Evolutionary conservation across 768 basidiomycete species (phyloP).

Genomic region (Boletus sensibilis): DNA sequence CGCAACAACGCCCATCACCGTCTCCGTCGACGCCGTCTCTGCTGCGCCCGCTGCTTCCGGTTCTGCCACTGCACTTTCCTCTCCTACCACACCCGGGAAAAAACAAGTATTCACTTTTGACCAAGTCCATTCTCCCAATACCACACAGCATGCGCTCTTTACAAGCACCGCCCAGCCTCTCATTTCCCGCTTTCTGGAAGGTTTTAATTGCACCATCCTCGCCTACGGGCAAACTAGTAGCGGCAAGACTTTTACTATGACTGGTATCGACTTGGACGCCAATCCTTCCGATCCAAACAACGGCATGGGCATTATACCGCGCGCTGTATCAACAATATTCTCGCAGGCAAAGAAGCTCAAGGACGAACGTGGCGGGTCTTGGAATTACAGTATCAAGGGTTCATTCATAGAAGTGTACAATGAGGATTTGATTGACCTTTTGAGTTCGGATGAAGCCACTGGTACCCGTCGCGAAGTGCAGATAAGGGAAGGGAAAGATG

Average conservation of each 20-base stretch:
- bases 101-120: constrained; percentile 91
- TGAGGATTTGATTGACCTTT: constrained; percentile 95
- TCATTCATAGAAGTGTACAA: constrained; percentile 99
- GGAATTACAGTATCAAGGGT: constrained; percentile 80
- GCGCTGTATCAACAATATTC: constrained; percentile 90
- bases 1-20: constrained; percentile 66
- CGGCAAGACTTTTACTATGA: constrained; percentile 79
- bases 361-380: constrained; percentile 69
- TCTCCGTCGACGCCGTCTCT: constrained; percentile 76
- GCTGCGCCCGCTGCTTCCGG: constrained; percentile 50
- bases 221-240: constrained; percentile 36
- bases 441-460: constrained; percentile 67
- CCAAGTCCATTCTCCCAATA: constrained; percentile 85
- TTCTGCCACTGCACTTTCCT: constrained; percentile 46
- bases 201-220: constrained; percentile 85
- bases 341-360: constrained; percentile 70
- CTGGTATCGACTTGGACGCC: constrained; percentile 86
- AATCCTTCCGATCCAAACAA: constrained; percentile 81
- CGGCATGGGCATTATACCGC: constrained; percentile 92
- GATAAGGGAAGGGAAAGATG: constrained; percentile 96
- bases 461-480: constrained; percentile 82
- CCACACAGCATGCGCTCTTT: constrained; percentile 85
- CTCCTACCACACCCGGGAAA: constrained; percentile 56
- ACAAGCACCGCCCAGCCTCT: constrained; percentile 82
- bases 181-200: constrained; percentile 83